These are phyloP conservation scores for Leishmania tarentolae DNA, from an alignment of 208 protist genomes.

Conservation along the genomic window DNA sequence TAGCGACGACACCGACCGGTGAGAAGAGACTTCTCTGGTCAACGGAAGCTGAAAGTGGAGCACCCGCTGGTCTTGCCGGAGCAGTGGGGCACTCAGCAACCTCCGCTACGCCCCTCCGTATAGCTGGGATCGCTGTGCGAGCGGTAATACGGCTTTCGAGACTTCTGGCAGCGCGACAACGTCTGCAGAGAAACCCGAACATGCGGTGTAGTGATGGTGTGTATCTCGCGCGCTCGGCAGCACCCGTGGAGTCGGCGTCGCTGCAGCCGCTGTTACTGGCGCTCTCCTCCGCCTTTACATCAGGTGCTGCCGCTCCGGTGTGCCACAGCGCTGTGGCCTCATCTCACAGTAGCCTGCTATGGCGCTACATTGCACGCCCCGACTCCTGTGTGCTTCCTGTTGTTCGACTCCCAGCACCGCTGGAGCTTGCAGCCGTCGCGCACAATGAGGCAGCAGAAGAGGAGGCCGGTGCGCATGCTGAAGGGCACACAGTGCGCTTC, in stretches of 20 bases:
- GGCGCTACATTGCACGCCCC: constrained; percentile 1
- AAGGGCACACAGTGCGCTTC: neutral
- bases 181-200: neutral
- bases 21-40: neutral
- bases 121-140: neutral
- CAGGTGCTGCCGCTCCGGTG: neutral
- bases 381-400: neutral
- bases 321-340: neutral
- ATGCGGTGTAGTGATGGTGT: neutral
- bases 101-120: neutral
- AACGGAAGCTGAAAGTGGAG: neutral
- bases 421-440: neutral
- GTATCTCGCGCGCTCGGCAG: neutral
- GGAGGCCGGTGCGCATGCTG: neutral
- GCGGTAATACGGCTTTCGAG: neutral
- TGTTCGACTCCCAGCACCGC: constrained; percentile 8
- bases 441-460: neutral
- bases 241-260: neutral
- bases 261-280: neutral
- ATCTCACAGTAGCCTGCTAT: neutral
- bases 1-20: neutral
- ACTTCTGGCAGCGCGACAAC: neutral
- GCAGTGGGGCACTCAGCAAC: neutral
- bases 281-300: constrained; percentile 1
- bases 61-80: neutral